Conservation (phyloP, 352 stramenopile genomes). For the Thalassiosira mediterranea region DNA sequence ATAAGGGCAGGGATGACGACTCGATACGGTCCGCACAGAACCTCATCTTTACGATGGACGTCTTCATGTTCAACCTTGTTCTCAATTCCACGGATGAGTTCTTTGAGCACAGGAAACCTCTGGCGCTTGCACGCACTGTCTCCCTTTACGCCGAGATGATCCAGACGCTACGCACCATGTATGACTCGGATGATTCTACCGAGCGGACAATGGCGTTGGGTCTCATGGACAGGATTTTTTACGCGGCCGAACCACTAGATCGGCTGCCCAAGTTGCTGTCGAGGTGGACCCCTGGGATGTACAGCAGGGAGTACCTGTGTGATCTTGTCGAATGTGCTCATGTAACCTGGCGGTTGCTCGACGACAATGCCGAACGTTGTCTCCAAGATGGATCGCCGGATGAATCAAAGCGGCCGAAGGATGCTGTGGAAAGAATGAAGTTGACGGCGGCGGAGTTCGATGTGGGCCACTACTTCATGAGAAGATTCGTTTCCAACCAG, state of each 20-base stretch:
- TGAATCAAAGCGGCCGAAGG: slow-evolving; percentile 43
- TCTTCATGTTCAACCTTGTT: slow-evolving; percentile 85
- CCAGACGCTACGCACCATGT: slow-evolving; percentile 72
- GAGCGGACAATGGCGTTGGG: slow-evolving; percentile 80
- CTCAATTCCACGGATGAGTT: slow-evolving; percentile 74
- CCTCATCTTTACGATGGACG: slow-evolving; percentile 84
- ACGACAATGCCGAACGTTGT: slow-evolving; percentile 57
- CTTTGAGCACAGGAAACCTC: slow-evolving; percentile 68
- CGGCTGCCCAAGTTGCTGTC: slow-evolving; percentile 68
- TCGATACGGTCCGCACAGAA: slow-evolving; percentile 46
- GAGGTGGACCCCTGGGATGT: slow-evolving; percentile 68
- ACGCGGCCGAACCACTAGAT: slow-evolving; percentile 73
- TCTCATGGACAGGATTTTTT: slow-evolving; percentile 81
- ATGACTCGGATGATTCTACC: slow-evolving; percentile 69
- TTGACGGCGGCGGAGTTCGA: slow-evolving; percentile 73
- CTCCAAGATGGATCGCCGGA: slow-evolving; percentile 19
- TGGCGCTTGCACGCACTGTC: slow-evolving; percentile 63
- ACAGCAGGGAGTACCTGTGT: slow-evolving; percentile 76
- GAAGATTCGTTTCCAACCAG: slow-evolving; percentile 79
- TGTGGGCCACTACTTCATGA: slow-evolving; percentile 62
- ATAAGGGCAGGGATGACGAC: background rate
- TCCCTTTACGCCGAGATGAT: slow-evolving; percentile 81
- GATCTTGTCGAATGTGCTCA: slow-evolving; percentile 78
- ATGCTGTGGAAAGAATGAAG: slow-evolving; percentile 72
- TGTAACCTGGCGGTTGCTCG: slow-evolving; percentile 74